phyloP scores from a whole-genome alignment of 352 stramenopile genomes.

The Phytophthora meadii region DNA sequence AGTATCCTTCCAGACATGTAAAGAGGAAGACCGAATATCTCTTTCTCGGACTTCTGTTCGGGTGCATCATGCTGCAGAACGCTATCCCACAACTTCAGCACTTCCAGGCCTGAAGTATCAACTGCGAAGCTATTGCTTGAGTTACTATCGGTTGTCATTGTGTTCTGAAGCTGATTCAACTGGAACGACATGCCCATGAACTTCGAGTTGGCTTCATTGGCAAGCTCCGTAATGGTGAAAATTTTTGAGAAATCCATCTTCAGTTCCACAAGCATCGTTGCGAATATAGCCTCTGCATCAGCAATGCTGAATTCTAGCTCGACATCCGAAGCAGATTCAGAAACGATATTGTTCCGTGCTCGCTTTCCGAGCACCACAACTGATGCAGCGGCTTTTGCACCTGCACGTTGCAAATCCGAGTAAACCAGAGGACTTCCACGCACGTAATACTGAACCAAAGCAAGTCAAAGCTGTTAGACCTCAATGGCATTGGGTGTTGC shows the following conservation, averaged over 20 bases:
- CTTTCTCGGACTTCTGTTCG: slow-evolving; percentile 71
- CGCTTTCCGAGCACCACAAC: slow-evolving; percentile 87
- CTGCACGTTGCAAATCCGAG: slow-evolving; percentile 77
- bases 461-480: background rate
- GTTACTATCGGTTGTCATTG: background rate
- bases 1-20: slow-evolving; percentile 87
- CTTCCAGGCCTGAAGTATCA: slow-evolving; percentile 28
- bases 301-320: slow-evolving; percentile 78
- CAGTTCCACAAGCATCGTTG: slow-evolving; percentile 86
- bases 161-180: slow-evolving; percentile 39
- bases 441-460: slow-evolving; percentile 71
- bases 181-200: slow-evolving; percentile 86
- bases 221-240: slow-evolving; percentile 87
- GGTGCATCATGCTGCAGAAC: slow-evolving; percentile 66
- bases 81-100: slow-evolving; percentile 73
- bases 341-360: slow-evolving; percentile 44
- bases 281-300: slow-evolving; percentile 86
- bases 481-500: background rate
- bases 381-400: slow-evolving; percentile 75
- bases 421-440: slow-evolving; percentile 82
- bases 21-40: slow-evolving; percentile 82
- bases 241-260: slow-evolving; percentile 89
- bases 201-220: slow-evolving; percentile 88
- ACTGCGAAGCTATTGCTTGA: slow-evolving; percentile 6
- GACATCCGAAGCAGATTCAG: slow-evolving; percentile 35